Evolutionary conservation across 1,284 basidiomycete species (phyloP).

Genomic region (Rhizoctonia solani): DNA sequence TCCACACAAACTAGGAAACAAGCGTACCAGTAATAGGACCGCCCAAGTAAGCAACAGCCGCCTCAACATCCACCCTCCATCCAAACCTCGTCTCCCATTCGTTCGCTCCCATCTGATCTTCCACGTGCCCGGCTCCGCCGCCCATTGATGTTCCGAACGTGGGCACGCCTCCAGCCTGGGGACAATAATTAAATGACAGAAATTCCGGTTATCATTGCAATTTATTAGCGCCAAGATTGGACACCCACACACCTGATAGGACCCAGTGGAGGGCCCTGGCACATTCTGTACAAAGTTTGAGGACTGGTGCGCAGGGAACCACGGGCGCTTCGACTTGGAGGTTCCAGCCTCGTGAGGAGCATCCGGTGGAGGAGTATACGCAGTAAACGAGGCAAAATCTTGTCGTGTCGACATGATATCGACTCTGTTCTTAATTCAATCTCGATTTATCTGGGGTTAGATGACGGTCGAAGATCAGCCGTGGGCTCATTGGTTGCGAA

Average conservation of each 20-base stretch:
- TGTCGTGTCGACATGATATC: conserved; percentile 16
- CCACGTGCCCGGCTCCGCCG: conserved; percentile 45
- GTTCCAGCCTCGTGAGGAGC: conserved; percentile 48
- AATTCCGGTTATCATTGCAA: no score
- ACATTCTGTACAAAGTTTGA: conserved; percentile 39
- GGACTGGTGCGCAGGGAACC: conserved; percentile 57
- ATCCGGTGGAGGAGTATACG: conserved; percentile 63
- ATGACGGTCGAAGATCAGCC: conserved; percentile 24
- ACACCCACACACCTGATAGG: conserved; percentile 63
- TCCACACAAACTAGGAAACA: no score
- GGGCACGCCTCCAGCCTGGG: conserved; percentile 59
- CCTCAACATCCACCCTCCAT: conserved; percentile 70
- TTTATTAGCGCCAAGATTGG: no score
- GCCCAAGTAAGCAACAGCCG: conserved; percentile 68
- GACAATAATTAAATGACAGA: neutral
- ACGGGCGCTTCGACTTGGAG: conserved; percentile 53
- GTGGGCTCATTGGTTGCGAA: neutral
- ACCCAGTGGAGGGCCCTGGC: conserved; percentile 31
- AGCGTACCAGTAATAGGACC: conserved; percentile 74
- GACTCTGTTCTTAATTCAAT: neutral
- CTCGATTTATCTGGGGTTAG: no score
- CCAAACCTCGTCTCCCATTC: conserved; percentile 75
- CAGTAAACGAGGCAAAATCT: conserved; percentile 34
- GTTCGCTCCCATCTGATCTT: conserved; percentile 57
- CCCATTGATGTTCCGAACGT: conserved; percentile 57